Evolutionary conservation across 305 asterid genomes (phyloP).

Genomic region (Caryopteris hybrid): DNA sequence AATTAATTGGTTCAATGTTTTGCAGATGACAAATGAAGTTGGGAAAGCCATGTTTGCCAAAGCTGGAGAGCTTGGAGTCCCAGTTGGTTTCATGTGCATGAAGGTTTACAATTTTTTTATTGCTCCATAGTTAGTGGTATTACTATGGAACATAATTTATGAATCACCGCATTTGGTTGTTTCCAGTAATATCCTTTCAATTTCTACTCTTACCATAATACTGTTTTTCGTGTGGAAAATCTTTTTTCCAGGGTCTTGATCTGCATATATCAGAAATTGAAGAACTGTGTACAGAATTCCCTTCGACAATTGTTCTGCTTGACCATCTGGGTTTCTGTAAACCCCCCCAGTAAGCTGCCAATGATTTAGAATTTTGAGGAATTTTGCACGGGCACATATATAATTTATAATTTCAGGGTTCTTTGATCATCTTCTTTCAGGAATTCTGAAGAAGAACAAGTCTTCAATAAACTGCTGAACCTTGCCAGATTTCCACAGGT

Average conservation of each 20-base stretch:
- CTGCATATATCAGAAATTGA: slow-evolving; percentile 72
- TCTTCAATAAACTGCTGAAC: slow-evolving; percentile 48
- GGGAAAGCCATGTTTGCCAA: slow-evolving; percentile 81
- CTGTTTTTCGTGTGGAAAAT: too few relatives aligned
- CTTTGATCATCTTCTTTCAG: slow-evolving; percentile 33
- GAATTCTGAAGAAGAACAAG: slow-evolving; percentile 45
- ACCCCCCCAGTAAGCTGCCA: slow-evolving; percentile 72
- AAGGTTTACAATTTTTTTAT: slow-evolving; percentile 41
- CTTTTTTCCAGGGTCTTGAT: slow-evolving; percentile 66
- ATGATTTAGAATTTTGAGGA: slow-evolving; percentile 1
- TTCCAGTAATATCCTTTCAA: background rate
- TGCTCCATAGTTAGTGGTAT: too few relatives aligned
- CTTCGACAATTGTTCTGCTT: slow-evolving; percentile 67
- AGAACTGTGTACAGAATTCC: slow-evolving; percentile 70
- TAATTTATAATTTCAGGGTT: background rate
- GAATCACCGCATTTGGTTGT: background rate
- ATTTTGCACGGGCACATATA: background rate
- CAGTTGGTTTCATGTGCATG: slow-evolving; percentile 94
- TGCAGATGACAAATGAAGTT: slow-evolving; percentile 84
- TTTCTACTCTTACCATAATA: background rate
- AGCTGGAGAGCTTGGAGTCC: slow-evolving; percentile 87
- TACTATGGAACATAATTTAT: background rate
- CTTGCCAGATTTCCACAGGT: slow-evolving; percentile 86
- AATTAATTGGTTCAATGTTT: background rate
- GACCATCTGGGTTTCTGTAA: slow-evolving; percentile 89